Conservation (phyloP, 2,329 filamentous ascomycete genomes). For the Aspergillus persii region DNA sequence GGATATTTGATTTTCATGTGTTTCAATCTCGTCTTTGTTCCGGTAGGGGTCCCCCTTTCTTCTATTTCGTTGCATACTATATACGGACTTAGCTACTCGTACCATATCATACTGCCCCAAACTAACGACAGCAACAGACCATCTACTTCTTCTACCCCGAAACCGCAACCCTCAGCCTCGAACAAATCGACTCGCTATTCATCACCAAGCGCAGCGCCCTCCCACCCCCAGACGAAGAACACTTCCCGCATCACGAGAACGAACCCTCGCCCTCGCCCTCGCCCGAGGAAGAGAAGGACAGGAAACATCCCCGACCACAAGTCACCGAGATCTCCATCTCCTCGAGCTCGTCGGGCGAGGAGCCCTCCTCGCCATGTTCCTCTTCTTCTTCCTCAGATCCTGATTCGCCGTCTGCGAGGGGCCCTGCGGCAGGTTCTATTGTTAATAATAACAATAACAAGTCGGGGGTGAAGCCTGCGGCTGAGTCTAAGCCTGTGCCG, state of each 20-base stretch:
- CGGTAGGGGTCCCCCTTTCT: conserved; percentile 24
- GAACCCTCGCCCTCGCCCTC: too few species aligned
- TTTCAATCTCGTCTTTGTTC: conserved; percentile 34
- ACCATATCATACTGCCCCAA: neutral
- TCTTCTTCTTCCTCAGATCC: too few species aligned
- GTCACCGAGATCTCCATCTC: too few species aligned
- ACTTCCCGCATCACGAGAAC: neutral
- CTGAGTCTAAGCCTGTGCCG: too few species aligned
- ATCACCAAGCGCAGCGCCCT: conserved; percentile 3
- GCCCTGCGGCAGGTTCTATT: too few species aligned
- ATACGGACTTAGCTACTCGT: neutral
- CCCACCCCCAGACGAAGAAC: neutral
- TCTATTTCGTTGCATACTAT: neutral
- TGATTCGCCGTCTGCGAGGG: too few species aligned
- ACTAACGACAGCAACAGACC: conserved; percentile 10
- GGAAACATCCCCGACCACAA: neutral
- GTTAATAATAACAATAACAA: too few species aligned
- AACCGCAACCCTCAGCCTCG: conserved; percentile 43
- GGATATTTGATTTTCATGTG: conserved; percentile 38
- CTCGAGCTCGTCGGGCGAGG: too few species aligned
- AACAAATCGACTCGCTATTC: conserved; percentile 47
- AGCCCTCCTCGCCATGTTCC: too few species aligned
- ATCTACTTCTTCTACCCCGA: conserved; percentile 51
- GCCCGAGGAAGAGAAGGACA: neutral
- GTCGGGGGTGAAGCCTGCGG: too few species aligned